A percentile compares a stretch with the other conserved stretches of the same genome.
Evolutionary conservation across 1,284 basidiomycete species (phyloP).

Genomic region (Puccinia horiana): DNA sequence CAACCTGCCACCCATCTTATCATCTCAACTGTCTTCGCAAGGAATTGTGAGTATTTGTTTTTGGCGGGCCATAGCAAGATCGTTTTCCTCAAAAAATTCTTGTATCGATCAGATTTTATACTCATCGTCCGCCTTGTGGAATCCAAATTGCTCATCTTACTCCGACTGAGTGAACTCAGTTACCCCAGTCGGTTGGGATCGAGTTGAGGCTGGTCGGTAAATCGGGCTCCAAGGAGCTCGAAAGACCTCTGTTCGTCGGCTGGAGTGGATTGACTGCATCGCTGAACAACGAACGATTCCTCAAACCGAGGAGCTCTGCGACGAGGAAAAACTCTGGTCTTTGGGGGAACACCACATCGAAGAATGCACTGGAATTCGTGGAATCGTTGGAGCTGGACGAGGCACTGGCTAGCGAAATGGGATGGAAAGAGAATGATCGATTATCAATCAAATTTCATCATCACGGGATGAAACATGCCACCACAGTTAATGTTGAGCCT

Average conservation of each 20-base stretch:
- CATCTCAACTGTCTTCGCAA: conserved; percentile 38
- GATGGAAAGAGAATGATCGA: conserved; percentile 44
- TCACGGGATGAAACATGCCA: conserved; percentile 24
- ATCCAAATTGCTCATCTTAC: background rate
- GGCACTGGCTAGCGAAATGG: conserved; percentile 36
- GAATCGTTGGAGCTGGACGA: conserved; percentile 37
- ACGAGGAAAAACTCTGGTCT: background rate
- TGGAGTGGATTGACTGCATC: conserved; percentile 46
- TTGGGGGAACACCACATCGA: background rate
- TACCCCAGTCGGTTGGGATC: conserved; percentile 42
- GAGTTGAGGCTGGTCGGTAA: conserved; percentile 10
- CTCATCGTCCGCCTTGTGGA: background rate
- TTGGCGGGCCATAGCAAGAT: too few relatives aligned
- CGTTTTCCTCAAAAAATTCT: too few relatives aligned
- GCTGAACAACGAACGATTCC: background rate
- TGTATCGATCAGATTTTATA: background rate
- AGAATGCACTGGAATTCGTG: conserved; percentile 26
- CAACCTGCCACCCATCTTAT: conserved; percentile 36
- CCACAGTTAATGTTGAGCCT: conserved; percentile 46
- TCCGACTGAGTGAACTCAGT: background rate
- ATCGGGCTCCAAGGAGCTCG: conserved; percentile 12
- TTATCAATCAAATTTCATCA: conserved; percentile 37
- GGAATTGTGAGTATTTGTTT: conserved; percentile 36
- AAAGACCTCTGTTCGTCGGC: conserved; percentile 25
- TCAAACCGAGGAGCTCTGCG: background rate